These are phyloP conservation scores for Aureobasidium sp. DNA, from an alignment of 2,329 filamentous ascomycete genomes.

Conservation along the genomic window DNA sequence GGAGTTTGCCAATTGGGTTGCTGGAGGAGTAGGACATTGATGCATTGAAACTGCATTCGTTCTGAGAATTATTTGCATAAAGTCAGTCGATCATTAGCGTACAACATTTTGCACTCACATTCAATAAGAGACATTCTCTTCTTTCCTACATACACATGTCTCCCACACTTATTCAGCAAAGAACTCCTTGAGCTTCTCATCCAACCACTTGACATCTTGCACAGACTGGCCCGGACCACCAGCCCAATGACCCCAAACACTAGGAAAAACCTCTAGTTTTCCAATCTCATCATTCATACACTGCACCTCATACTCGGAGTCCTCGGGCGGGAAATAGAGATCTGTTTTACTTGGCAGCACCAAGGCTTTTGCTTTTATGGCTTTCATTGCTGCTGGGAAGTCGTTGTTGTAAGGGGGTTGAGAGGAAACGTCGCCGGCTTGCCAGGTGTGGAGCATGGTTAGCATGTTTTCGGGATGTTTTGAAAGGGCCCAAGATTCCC, in stretches of 20 bases:
- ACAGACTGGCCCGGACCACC: conserved; percentile 58
- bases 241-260: conserved; percentile 54
- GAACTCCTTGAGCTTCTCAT: conserved; percentile 49
- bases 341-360: conserved; percentile 66
- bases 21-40: conserved; percentile 56
- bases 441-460: conserved; percentile 71
- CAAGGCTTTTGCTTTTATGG: conserved; percentile 63
- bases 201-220: conserved; percentile 64
- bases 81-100: background rate
- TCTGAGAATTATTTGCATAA: background rate
- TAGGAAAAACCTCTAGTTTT: conserved; percentile 45
- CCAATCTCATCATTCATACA: conserved; percentile 53
- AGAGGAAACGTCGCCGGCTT: conserved; percentile 59
- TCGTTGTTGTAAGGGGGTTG: conserved; percentile 61
- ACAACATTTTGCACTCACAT: background rate
- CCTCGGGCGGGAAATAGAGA: conserved; percentile 74
- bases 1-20: conserved; percentile 59
- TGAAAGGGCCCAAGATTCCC: conserved; percentile 65
- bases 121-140: too few relatives aligned
- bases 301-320: conserved; percentile 63
- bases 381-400: conserved; percentile 47
- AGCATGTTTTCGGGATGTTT: conserved; percentile 71
- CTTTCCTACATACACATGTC: too few relatives aligned
- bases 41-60: background rate
- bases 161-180: conserved; percentile 26